Conservation (phyloP, 2,329 filamentous ascomycete genomes). For the Hymenoscyphus albidus region DNA sequence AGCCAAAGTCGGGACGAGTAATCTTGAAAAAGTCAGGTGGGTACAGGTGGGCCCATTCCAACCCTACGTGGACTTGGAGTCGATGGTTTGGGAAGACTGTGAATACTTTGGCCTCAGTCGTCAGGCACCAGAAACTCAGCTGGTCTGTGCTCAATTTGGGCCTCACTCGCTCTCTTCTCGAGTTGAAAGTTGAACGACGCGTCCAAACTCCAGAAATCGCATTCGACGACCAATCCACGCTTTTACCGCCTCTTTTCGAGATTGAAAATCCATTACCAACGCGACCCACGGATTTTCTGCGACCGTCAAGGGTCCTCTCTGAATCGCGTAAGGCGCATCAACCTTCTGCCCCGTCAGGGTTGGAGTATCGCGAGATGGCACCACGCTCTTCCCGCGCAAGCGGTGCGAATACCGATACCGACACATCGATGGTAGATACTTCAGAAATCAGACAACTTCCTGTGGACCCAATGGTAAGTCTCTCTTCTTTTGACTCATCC, state of each 20-base stretch:
- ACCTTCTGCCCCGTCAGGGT: constrained; percentile 25
- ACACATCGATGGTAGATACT: constrained; percentile 61
- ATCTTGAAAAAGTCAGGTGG: not conserved
- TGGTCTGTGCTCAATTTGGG: no score
- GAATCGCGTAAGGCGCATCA: constrained; percentile 19
- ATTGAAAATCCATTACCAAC: constrained; percentile 17
- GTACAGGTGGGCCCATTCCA: not conserved
- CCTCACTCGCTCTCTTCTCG: not conserved
- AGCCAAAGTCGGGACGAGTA: not conserved
- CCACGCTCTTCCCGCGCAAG: constrained; percentile 51
- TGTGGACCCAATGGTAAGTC: constrained; percentile 35
- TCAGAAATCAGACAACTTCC: constrained; percentile 38
- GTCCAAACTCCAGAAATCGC: constrained; percentile 4
- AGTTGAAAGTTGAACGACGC: not conserved
- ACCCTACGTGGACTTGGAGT: no score
- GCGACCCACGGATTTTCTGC: constrained; percentile 12
- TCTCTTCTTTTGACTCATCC: not conserved
- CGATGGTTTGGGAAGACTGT: no score
- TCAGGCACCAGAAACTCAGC: no score
- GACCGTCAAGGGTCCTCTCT: constrained; percentile 1
- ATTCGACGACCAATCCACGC: constrained; percentile 9
- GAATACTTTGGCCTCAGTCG: no score
- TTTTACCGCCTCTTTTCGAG: constrained; percentile 17
- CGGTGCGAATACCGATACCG: constrained; percentile 39
- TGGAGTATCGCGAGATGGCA: constrained; percentile 45